Conservation (phyloP, 106 monocot species). For the Dendrobium huoshanense region DNA sequence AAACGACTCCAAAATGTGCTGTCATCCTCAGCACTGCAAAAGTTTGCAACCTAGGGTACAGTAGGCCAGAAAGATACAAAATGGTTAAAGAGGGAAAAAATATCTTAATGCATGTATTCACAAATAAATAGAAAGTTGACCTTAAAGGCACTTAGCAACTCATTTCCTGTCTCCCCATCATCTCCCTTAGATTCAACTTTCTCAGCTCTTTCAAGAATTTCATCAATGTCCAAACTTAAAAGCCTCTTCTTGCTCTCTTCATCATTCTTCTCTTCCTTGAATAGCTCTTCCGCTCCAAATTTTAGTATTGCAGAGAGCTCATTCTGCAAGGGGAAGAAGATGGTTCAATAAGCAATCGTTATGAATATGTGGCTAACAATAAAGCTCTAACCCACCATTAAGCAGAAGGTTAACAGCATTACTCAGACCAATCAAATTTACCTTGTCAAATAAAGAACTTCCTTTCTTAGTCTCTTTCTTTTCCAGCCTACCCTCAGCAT, state of each 20-base stretch:
- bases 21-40: conserved; percentile 88
- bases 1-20: conserved; percentile 95
- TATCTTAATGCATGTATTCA: neutral
- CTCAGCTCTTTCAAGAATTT: conserved; percentile 99
- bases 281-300: conserved; percentile 97
- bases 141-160: conserved; percentile 95
- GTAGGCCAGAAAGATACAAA: neutral
- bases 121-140: conserved; percentile 21
- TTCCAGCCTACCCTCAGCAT: conserved; percentile 96
- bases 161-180: conserved; percentile 79
- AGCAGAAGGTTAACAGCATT: neutral
- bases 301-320: conserved; percentile 96
- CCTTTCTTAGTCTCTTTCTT: conserved; percentile 98
- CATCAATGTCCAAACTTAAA: conserved; percentile 99
- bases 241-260: conserved; percentile 86
- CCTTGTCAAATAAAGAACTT: conserved; percentile 96
- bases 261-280: conserved; percentile 97
- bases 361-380: neutral
- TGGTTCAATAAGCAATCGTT: neutral
- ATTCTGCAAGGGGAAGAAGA: conserved; percentile 46
- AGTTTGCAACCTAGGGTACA: conserved; percentile 75
- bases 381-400: neutral
- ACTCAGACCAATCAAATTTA: conserved; percentile 10
- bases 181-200: conserved; percentile 84
- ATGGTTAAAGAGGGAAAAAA: neutral